Conservation (phyloP, 2,329 filamentous ascomycete genomes). For the Parastagonospora nodorum region DNA sequence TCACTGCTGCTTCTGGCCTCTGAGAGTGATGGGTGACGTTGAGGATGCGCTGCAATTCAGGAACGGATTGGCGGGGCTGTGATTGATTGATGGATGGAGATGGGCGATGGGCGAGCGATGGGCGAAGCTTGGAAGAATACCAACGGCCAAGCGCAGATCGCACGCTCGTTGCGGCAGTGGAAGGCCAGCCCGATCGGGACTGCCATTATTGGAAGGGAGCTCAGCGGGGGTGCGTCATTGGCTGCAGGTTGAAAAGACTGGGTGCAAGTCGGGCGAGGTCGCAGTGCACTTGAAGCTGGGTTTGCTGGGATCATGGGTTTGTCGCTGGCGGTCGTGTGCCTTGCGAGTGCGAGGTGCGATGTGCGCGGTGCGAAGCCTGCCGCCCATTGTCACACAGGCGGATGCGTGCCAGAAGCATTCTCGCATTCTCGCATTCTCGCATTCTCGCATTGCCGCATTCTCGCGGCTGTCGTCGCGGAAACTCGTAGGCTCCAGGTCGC, state of each 20-base stretch:
- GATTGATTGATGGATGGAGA: conserved; percentile 4
- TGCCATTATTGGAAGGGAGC: conserved; percentile 5
- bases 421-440: neutral
- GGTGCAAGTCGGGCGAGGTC: conserved; percentile 18
- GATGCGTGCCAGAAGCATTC: no score
- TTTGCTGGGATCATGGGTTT: neutral
- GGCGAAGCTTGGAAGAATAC: neutral
- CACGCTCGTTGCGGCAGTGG: neutral
- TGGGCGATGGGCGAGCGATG: neutral
- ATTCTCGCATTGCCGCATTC: neutral
- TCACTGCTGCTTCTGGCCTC: conserved; percentile 2
- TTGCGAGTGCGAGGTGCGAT: neutral
- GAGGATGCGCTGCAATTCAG: conserved; percentile 3
- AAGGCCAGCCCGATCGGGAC: neutral
- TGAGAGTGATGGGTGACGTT: conserved; percentile 13
- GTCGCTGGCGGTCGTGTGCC: conserved; percentile 1
- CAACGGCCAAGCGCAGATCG: conserved; percentile 7
- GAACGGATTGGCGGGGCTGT: neutral
- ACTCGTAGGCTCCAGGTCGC: neutral
- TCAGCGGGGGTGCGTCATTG: conserved; percentile 19
- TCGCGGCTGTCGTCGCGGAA: neutral
- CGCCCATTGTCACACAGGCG: no score
- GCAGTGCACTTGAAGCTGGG: conserved; percentile 7
- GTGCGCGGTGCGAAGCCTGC: no score
- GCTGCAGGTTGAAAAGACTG: neutral